Conservation (phyloP, 2,329 filamentous ascomycete species). For the Pyricularia grisea region DNA sequence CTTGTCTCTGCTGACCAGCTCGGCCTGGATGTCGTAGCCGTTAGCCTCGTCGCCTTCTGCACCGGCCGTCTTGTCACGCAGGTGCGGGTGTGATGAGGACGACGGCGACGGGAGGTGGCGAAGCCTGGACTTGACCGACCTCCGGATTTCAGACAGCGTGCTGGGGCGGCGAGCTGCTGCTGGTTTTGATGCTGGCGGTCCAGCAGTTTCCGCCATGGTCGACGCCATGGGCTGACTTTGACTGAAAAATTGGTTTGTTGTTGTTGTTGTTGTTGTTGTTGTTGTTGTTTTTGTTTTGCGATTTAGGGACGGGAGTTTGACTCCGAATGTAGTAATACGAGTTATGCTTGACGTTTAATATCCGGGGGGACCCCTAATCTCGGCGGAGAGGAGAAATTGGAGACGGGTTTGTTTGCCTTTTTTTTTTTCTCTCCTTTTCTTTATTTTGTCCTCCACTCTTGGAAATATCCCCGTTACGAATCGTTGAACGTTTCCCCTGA, state of each 20-base stretch:
- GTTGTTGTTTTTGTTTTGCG: not conserved
- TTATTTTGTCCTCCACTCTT: not conserved
- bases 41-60: not conserved
- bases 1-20: conserved; percentile 54
- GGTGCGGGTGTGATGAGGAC: conserved; percentile 16
- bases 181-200: not conserved
- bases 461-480: not conserved
- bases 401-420: not conserved
- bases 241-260: no score
- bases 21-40: conserved; percentile 30
- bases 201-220: not conserved
- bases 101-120: conserved; percentile 30
- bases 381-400: not conserved
- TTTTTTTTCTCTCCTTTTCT: not conserved
- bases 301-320: no score
- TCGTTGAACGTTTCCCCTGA: not conserved
- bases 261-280: not conserved
- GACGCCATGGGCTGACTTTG: not conserved
- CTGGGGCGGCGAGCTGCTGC: not conserved
- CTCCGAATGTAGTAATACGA: no score
- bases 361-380: not conserved
- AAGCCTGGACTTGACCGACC: conserved; percentile 42
- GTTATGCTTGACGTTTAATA: not conserved
- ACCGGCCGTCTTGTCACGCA: conserved; percentile 21
- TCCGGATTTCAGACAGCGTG: conserved; percentile 45